Conservation (phyloP, 305 asterid genomes). For the Fraxinus sp. region DNA sequence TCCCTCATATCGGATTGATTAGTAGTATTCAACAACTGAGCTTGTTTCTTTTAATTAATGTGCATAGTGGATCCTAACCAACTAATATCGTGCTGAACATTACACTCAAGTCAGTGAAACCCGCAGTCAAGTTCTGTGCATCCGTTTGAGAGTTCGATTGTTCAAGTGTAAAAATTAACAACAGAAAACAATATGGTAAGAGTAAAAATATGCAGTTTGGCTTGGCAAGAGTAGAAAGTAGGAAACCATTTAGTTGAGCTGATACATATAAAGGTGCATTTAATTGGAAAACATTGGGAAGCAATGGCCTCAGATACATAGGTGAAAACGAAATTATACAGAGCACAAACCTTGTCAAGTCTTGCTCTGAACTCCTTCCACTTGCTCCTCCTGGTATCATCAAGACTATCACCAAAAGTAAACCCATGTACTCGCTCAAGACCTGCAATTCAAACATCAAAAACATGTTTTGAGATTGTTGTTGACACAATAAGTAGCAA, state of each 20-base stretch:
- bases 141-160: neutral
- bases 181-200: neutral
- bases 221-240: neutral
- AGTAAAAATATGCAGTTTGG: neutral
- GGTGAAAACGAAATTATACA: conserved; percentile 6
- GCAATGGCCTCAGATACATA: neutral
- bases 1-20: neutral
- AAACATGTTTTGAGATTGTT: neutral
- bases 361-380: conserved; percentile 76
- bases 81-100: neutral
- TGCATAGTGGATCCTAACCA: neutral
- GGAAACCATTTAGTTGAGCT: neutral
- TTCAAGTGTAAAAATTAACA: neutral
- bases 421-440: conserved; percentile 84
- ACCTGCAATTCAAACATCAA: conserved; percentile 46
- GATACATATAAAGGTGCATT: no score
- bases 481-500: conserved; percentile 1
- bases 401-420: conserved; percentile 87
- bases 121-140: neutral
- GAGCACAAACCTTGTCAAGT: conserved; percentile 57
- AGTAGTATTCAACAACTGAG: neutral
- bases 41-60: neutral
- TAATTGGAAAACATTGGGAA: neutral
- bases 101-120: no score
- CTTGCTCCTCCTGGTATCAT: conserved; percentile 52